Percentiles rank a stretch among this genome's conserved stretches.
phyloP scores from a whole-genome alignment of 225 moss, liverwort and hornwort species.

The Asterella californica region DNA sequence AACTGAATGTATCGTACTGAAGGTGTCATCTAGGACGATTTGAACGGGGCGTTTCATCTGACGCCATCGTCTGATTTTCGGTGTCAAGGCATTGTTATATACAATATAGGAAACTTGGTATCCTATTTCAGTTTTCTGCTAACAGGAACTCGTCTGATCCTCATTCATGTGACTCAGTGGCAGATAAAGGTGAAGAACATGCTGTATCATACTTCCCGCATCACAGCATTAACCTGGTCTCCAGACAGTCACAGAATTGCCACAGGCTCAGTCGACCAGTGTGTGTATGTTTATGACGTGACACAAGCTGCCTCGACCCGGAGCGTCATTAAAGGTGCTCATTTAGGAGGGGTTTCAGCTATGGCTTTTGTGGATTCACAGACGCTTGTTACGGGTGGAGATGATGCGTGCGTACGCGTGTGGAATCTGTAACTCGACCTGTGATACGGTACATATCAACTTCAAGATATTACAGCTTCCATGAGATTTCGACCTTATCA shows the following conservation, averaged over 20 bases:
- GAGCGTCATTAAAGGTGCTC: slow-evolving; percentile 68
- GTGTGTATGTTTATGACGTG: slow-evolving; percentile 82
- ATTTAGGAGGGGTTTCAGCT: slow-evolving; percentile 75
- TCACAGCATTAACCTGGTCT: slow-evolving; percentile 85
- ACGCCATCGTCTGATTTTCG: neutral
- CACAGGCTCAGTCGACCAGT: slow-evolving; percentile 77
- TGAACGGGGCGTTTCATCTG: neutral
- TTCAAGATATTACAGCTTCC: neutral
- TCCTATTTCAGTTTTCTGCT: neutral
- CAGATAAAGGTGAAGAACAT: slow-evolving; percentile 95
- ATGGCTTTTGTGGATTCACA: slow-evolving; percentile 60
- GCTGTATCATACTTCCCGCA: slow-evolving; percentile 89
- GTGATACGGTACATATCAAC: neutral
- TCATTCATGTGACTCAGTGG: slow-evolving; percentile 21
- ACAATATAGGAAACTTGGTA: neutral
- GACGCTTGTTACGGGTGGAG: slow-evolving; percentile 84
- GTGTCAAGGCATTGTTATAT: neutral
- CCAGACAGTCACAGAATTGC: slow-evolving; percentile 76
- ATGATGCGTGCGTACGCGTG: slow-evolving; percentile 79
- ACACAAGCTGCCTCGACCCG: slow-evolving; percentile 62
- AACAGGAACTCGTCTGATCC: neutral
- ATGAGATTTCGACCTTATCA: neutral
- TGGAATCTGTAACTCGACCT: slow-evolving; percentile 41
- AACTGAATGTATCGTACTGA: too few species aligned
- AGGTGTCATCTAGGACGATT: too few species aligned